A percentile compares a stretch with the other conserved stretches of the same genome.
phyloP scores from a whole-genome alignment of 441 rosid genomes.

The Syzygium syzygioides region DNA sequence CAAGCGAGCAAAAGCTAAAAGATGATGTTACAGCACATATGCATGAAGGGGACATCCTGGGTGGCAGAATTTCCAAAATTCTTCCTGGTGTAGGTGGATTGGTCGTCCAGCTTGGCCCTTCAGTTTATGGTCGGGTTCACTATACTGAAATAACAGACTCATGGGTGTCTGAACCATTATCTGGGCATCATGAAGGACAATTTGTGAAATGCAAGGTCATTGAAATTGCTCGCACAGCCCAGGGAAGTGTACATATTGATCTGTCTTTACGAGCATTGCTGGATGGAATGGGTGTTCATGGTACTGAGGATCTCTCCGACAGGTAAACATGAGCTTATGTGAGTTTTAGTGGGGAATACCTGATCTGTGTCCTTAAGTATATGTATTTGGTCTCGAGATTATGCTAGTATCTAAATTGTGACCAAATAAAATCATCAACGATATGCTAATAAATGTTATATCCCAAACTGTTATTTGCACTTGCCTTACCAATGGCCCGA shows the following conservation, averaged over 20 bases:
- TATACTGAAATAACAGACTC: constrained; percentile 73
- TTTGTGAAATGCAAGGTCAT: constrained; percentile 93
- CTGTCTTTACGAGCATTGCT: constrained; percentile 62
- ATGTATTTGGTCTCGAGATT: background rate
- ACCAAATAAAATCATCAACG: background rate
- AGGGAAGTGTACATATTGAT: constrained; percentile 69
- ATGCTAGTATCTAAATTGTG: background rate
- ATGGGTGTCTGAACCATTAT: constrained; percentile 72
- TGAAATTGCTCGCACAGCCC: constrained; percentile 60
- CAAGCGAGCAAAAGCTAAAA: constrained; percentile 19
- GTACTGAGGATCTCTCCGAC: constrained; percentile 28
- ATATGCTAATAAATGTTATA: background rate
- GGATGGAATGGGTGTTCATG: constrained; percentile 49
- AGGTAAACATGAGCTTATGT: constrained; percentile 35
- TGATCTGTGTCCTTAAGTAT: background rate
- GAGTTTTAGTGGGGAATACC: background rate
- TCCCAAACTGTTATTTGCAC: background rate
- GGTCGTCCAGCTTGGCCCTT: constrained; percentile 85
- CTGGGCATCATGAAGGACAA: constrained; percentile 70
- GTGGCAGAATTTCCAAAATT: constrained; percentile 80
- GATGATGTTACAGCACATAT: constrained; percentile 40
- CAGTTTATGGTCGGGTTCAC: constrained; percentile 78
- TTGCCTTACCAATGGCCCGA: background rate
- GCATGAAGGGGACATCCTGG: constrained; percentile 72
- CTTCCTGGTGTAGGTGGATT: constrained; percentile 82